Conservation (phyloP, 2,329 filamentous ascomycete species). For the Aspergillus novofumigatus region DNA sequence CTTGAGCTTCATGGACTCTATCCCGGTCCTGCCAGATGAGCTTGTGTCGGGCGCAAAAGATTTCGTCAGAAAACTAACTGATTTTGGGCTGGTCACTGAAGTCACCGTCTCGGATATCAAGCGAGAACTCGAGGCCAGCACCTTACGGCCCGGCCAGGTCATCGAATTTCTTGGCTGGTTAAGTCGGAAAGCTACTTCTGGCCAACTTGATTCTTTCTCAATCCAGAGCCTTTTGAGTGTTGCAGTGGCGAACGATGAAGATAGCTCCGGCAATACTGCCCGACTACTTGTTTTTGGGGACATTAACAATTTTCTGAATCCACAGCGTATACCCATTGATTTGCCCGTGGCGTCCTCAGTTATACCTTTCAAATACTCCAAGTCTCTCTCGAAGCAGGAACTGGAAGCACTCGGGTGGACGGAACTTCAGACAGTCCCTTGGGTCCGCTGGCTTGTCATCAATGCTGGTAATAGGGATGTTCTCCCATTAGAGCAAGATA, state of each 20-base stretch:
- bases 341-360: conserved; percentile 77
- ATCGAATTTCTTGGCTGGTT: conserved; percentile 82
- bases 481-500: conserved; percentile 59
- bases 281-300: conserved; percentile 72
- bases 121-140: conserved; percentile 74
- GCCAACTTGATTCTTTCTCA: conserved; percentile 66
- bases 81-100: conserved; percentile 80
- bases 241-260: conserved; percentile 55
- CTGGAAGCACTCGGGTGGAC: conserved; percentile 82
- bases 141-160: conserved; percentile 73
- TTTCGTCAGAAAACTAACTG: conserved; percentile 75
- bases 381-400: conserved; percentile 60
- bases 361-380: conserved; percentile 80
- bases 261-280: conserved; percentile 56
- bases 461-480: conserved; percentile 55
- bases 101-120: conserved; percentile 85
- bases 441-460: conserved; percentile 77
- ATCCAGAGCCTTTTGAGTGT: conserved; percentile 71
- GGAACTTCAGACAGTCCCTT: conserved; percentile 76
- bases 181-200: conserved; percentile 64
- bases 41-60: conserved; percentile 62
- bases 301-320: conserved; percentile 70
- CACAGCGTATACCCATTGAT: conserved; percentile 73
- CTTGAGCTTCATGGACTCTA: conserved; percentile 76
- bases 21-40: conserved; percentile 77